Evolutionary conservation across 1,284 basidiomycete species (phyloP).

Genomic region (Puccinia polysora): DNA sequence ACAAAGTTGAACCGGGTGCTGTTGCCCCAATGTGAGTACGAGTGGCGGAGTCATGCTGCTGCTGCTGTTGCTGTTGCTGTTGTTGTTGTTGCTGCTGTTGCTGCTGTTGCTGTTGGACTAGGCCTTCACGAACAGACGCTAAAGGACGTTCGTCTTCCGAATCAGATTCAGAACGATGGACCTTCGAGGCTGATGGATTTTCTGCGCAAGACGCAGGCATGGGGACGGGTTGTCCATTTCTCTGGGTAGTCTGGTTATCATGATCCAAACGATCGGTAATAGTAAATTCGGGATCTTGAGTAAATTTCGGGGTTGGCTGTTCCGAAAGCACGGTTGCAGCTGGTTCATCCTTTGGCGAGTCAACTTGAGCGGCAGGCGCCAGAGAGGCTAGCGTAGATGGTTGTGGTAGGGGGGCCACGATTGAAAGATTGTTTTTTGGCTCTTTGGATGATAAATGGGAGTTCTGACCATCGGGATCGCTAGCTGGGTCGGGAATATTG

Average conservation of each 20-base stretch:
- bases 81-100: slow-evolving; percentile 10
- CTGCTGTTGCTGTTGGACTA: slow-evolving; percentile 37
- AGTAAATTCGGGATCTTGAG: neutral
- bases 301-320: neutral
- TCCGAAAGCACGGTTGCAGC: neutral
- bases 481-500: too few species aligned
- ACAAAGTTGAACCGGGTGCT: neutral
- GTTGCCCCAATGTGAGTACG: neutral
- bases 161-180: slow-evolving; percentile 12
- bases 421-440: neutral
- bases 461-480: too few species aligned
- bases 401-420: neutral
- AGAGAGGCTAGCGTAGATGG: neutral
- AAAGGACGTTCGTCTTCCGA: slow-evolving; percentile 40
- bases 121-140: slow-evolving; percentile 33
- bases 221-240: slow-evolving; percentile 1
- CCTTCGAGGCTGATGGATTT: neutral
- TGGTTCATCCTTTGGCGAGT: neutral
- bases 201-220: neutral
- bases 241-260: neutral
- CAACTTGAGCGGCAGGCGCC: neutral
- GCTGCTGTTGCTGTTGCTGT: slow-evolving; percentile 2
- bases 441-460: neutral
- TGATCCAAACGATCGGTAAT: neutral
- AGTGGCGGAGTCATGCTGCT: neutral